Base-by-base conservation (phyloP, 2,329 filamentous ascomycete genomes). In the Myriosclerotinia curreyana region DNA sequence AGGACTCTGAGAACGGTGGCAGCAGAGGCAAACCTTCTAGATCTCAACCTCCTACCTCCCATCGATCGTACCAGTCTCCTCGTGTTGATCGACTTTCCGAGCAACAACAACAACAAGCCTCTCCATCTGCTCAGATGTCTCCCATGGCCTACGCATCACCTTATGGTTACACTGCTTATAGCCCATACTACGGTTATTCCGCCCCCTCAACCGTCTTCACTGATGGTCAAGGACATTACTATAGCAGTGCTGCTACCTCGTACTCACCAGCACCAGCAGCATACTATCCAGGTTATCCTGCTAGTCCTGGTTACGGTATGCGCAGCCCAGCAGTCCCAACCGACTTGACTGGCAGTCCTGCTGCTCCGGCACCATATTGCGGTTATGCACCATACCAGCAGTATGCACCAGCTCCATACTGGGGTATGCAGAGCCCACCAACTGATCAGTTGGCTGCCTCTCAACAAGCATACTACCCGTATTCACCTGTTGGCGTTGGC, bases 1-100 rank as follows among this genome's bases (percentile, higher is more conserved):
- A 75, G 68, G 71, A 74, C 55, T 70, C 73, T 38, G 68, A 71
- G 20, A 66, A 59, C 60, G 65, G 66, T 56, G 53, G 61, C 51
- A 56, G 53, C 22, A 63, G 52, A 52, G 56, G 60, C 36, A 66
- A 55, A 60, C 60, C 60, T 49, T 49, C 50, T 22, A 54, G 44
- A 53, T 44, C 59, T 46, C 60, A 61, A 11, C 54, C 52, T n/a
- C 31, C 31, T 7, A 48, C 62, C 34, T 58, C 65, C 20, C 44
- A 46, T 66, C 64, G 36, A 31, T 51, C 67, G 17, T 64, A 51
- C 14, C 65, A 66, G 40, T 67, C 69, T 53, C 68, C 69, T 59
- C 55, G n/a, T 65, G 60, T 64, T 62, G 62, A 63, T 48, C 66
- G 48, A 46, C 61, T 51, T 38, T 12, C 62, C n/a, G 59, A 61